Conservation (phyloP, 2,329 filamentous ascomycete genomes). For the Dactylonectria macrodidyma region DNA sequence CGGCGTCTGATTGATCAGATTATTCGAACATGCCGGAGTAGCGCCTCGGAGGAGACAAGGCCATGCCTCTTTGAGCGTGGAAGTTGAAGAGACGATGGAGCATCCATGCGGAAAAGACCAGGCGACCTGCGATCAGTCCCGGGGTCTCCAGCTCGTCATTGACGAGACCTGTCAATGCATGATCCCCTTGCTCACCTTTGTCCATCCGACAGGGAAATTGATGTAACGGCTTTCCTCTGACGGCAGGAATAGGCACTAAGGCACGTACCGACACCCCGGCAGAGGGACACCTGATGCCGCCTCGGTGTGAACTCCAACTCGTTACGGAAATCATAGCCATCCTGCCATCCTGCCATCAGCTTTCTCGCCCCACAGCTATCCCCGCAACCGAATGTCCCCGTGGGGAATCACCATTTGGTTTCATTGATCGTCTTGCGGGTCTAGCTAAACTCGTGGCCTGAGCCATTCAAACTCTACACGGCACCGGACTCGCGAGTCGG, state of each 20-base stretch:
- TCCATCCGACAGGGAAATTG: too few relatives aligned
- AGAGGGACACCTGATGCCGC: not conserved
- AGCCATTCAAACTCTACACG: slow-evolving; percentile 13
- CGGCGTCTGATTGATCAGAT: not conserved
- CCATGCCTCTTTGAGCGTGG: not conserved
- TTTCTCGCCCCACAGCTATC: slow-evolving; percentile 18
- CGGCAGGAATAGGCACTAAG: slow-evolving; percentile 20
- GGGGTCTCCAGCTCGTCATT: not conserved
- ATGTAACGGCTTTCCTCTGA: not conserved
- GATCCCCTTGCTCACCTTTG: not conserved
- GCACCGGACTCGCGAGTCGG: slow-evolving; percentile 6
- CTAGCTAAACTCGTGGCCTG: slow-evolving; percentile 16
- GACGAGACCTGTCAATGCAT: not conserved
- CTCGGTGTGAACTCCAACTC: slow-evolving; percentile 9
- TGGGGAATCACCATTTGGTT: slow-evolving; percentile 17
- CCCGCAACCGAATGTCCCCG: slow-evolving; percentile 11
- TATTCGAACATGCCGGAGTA: not conserved
- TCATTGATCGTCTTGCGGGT: slow-evolving; percentile 7
- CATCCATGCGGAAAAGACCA: too few relatives aligned
- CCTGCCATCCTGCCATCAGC: not conserved
- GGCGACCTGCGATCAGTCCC: too few relatives aligned
- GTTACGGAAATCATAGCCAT: slow-evolving; percentile 26
- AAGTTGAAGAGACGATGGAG: too few relatives aligned
- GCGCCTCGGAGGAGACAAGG: not conserved
- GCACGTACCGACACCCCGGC: not conserved